These are phyloP conservation scores for Pseudogymnoascus sp. DNA, from an alignment of 2,329 filamentous ascomycete species.

Conservation along the genomic window DNA sequence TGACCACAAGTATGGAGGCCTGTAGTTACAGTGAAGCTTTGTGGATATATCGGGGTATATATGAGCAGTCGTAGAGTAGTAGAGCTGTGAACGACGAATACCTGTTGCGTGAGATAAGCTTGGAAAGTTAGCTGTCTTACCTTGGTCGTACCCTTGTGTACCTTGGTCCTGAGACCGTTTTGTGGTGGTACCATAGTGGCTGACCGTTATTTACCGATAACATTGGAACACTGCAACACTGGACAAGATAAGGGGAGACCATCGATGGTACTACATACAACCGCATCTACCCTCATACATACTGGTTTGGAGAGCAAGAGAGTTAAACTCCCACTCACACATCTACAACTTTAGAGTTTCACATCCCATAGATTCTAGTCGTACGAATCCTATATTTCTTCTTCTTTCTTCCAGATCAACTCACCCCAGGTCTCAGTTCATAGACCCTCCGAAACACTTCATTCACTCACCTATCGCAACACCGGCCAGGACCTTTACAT, in stretches of 20 bases:
- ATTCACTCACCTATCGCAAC: background rate
- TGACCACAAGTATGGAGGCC: background rate
- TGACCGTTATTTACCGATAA: constrained; percentile 5
- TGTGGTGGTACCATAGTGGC: background rate
- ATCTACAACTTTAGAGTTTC: background rate
- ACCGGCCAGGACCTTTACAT: background rate
- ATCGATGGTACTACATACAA: constrained; percentile 1
- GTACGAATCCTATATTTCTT: background rate
- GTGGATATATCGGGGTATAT: background rate
- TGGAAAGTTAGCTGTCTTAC: background rate
- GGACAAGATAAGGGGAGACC: background rate
- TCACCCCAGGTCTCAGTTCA: background rate
- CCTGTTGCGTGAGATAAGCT: background rate
- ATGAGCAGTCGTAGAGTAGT: background rate
- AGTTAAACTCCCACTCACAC: background rate
- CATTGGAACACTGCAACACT: background rate
- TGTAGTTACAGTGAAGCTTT: background rate
- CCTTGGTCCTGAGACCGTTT: background rate
- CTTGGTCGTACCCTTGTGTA: background rate
- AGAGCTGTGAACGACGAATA: background rate
- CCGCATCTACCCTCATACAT: background rate
- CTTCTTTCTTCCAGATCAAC: background rate
- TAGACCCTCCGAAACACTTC: background rate
- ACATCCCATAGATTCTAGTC: background rate
- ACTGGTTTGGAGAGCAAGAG: background rate